Percentiles rank a stretch among this genome's conserved stretches.
Conservation (phyloP, 495 filamentous ascomycete species). For the Hyaloscypha hepaticicola region DNA sequence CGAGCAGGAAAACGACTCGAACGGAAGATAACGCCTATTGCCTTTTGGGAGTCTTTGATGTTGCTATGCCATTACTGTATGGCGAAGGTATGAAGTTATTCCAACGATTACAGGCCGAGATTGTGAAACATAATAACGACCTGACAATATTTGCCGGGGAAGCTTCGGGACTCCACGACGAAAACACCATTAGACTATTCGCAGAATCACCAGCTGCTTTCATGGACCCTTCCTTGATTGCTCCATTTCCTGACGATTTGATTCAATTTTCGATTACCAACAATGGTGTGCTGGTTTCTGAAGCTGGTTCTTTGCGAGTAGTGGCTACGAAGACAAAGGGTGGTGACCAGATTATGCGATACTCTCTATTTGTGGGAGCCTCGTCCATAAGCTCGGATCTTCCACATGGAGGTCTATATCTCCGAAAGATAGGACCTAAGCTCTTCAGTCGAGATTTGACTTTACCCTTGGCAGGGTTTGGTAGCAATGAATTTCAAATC, state of each 20-base stretch:
- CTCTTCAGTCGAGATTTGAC: constrained; percentile 4
- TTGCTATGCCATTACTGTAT: background rate
- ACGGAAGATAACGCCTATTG: background rate
- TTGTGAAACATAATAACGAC: constrained; percentile 9
- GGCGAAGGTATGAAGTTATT: background rate
- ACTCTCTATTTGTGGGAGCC: background rate
- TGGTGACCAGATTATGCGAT: background rate
- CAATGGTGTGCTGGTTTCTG: constrained; percentile 10
- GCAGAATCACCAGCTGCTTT: constrained; percentile 9
- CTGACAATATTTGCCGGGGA: constrained; percentile 18
- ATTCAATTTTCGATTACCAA: constrained; percentile 10
- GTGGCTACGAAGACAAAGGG: background rate
- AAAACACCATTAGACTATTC: background rate
- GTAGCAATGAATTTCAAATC: too few species aligned
- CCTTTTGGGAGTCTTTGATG: constrained; percentile 1
- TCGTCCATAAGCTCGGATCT: background rate
- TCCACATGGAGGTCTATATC: background rate
- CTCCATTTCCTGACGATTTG: background rate
- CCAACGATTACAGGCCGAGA: constrained; percentile 3
- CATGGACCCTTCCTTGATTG: background rate
- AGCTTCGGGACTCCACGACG: background rate
- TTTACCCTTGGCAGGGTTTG: constrained; percentile 4
- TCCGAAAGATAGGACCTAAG: constrained; percentile 14
- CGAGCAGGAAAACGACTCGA: background rate
- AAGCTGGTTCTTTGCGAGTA: constrained; percentile 2